Percentiles rank a stretch among this genome's conserved stretches.
Conservation (phyloP, 495 filamentous ascomycete genomes). For the Aspergillus nanangensis region DNA sequence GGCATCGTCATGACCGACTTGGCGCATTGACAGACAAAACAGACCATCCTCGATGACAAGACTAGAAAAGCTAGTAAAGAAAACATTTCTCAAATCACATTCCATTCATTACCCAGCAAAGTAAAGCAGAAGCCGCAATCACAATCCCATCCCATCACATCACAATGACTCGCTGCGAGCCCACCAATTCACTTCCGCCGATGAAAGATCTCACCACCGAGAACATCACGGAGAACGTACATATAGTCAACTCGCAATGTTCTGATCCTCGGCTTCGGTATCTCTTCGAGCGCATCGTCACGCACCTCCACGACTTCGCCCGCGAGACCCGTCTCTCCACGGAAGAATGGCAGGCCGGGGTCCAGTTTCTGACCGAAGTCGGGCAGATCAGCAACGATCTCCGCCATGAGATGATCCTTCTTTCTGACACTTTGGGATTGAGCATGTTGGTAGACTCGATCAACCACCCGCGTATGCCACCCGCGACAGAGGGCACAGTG, state of each 20-base stretch:
- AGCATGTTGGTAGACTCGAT: slow-evolving; percentile 74
- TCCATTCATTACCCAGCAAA: neutral
- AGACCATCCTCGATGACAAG: neutral
- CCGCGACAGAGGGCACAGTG: slow-evolving; percentile 70
- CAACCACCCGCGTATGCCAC: slow-evolving; percentile 67
- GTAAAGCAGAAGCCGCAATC: neutral
- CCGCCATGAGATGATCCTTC: slow-evolving; percentile 76
- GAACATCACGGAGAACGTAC: slow-evolving; percentile 66
- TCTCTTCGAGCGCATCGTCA: slow-evolving; percentile 57
- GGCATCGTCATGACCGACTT: neutral
- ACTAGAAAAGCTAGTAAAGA: too few species aligned
- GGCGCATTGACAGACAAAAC: neutral
- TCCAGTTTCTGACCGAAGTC: slow-evolving; percentile 53
- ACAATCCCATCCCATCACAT: neutral
- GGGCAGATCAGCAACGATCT: slow-evolving; percentile 63
- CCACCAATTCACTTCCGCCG: slow-evolving; percentile 23
- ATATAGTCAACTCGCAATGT: slow-evolving; percentile 59
- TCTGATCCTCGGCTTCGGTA: slow-evolving; percentile 55
- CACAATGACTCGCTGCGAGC: neutral
- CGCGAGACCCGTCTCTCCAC: slow-evolving; percentile 64
- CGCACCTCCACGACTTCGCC: slow-evolving; percentile 65
- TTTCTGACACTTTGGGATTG: slow-evolving; percentile 76
- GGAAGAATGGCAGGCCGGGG: slow-evolving; percentile 62
- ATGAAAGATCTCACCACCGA: slow-evolving; percentile 64
- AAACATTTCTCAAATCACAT: neutral